Conservation (phyloP, 129 eudicot genomes). For the Kitagawia praeruptora region DNA sequence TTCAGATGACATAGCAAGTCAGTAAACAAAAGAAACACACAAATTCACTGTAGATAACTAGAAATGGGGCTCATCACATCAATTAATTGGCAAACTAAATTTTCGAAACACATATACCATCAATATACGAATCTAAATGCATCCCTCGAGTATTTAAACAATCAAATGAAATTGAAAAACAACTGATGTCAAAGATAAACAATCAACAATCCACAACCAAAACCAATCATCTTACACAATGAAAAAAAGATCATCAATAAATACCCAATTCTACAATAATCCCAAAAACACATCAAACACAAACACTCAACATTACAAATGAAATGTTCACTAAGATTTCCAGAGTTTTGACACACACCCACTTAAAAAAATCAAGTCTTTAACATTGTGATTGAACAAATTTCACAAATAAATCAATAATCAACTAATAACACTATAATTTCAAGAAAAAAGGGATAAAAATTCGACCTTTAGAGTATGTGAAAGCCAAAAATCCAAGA, state of each 20-base stretch:
- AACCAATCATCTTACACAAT: not conserved
- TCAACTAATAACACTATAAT: not conserved
- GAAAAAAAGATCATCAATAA: not conserved
- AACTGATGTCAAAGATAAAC: not conserved
- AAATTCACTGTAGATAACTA: not conserved
- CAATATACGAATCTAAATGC: not conserved
- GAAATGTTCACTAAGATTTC: not conserved
- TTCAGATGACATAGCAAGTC: not conserved
- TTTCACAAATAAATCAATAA: slow-evolving; percentile 6
- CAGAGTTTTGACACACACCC: slow-evolving; percentile 1
- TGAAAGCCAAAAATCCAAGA: not conserved
- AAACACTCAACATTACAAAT: not conserved
- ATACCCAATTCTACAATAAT: not conserved
- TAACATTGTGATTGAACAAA: not conserved
- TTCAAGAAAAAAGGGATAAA: not conserved
- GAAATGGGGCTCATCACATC: not conserved
- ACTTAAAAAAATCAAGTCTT: slow-evolving; percentile 2
- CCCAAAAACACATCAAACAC: not conserved
- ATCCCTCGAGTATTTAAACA: not conserved
- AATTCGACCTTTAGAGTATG: not conserved
- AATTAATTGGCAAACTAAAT: not conserved
- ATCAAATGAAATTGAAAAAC: not conserved
- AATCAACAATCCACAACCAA: not conserved
- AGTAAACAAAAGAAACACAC: not conserved
- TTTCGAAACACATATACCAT: not conserved